phyloP scores from a whole-genome alignment of 2,329 filamentous ascomycete genomes.

The Claviceps citrina region DNA sequence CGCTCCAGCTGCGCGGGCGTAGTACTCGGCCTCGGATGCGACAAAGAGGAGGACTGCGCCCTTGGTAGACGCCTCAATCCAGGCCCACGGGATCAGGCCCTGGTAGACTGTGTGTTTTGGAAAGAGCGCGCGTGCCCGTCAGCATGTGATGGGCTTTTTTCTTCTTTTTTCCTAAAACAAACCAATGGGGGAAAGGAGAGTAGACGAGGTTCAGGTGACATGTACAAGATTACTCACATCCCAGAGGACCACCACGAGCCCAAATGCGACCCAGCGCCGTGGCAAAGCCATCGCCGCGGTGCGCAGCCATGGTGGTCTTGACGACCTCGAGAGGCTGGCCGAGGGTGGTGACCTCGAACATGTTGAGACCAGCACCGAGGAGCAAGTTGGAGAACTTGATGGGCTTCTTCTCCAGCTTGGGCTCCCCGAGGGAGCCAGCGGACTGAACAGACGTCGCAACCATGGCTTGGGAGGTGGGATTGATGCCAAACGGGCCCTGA shows the following conservation, averaged over 20 bases:
- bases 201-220: no score
- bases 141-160: constrained; percentile 6
- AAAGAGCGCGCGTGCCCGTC: neutral
- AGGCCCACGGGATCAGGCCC: constrained; percentile 98
- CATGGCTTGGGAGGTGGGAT: constrained; percentile 42
- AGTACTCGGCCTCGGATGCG: constrained; percentile 94
- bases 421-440: constrained; percentile 31
- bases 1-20: constrained; percentile 70
- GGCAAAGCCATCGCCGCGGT: constrained; percentile 75
- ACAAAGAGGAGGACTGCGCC: constrained; percentile 98
- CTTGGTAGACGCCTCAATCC: constrained; percentile 99
- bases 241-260: constrained; percentile 80
- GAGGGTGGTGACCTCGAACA: constrained; percentile 68
- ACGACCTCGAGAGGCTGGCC: constrained; percentile 85
- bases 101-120: constrained; percentile 83
- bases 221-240: constrained; percentile 53
- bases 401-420: constrained; percentile 90
- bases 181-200: neutral
- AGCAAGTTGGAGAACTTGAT: constrained; percentile 99
- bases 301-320: constrained; percentile 99
- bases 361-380: constrained; percentile 81
- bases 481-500: constrained; percentile 63
- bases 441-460: constrained; percentile 41
- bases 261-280: constrained; percentile 76
- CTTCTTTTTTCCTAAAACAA: no score